Percentiles rank a stretch among this genome's conserved stretches.
Evolutionary conservation across 345 rosid genomes (phyloP).

Genomic region (Combretum micranthum): DNA sequence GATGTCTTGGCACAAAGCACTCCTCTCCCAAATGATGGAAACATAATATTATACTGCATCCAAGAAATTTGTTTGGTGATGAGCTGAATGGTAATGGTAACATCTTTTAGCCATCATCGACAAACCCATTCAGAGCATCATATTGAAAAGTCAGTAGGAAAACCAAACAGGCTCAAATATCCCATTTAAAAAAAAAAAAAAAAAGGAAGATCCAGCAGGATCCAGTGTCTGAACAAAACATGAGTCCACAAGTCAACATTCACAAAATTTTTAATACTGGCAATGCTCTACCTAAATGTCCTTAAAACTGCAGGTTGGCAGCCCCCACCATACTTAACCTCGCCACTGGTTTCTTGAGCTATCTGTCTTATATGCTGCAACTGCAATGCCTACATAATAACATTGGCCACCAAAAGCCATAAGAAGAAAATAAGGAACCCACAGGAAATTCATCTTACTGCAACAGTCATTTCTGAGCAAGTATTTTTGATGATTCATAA

Average conservation of each 20-base stretch:
- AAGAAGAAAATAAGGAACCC: constrained; percentile 3
- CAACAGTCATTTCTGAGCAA: constrained; percentile 92
- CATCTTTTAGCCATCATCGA: constrained; percentile 96
- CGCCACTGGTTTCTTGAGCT: constrained; percentile 91
- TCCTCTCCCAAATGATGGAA: constrained; percentile 80
- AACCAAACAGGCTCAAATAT: too few species aligned
- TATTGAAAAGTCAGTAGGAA: constrained; percentile 2
- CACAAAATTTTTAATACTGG: background rate
- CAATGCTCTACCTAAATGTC: constrained; percentile 70
- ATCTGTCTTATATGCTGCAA: constrained; percentile 84
- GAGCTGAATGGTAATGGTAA: constrained; percentile 69
- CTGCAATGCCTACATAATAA: constrained; percentile 55
- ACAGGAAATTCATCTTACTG: constrained; percentile 41
- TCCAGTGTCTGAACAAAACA: too few species aligned
- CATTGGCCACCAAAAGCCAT: background rate
- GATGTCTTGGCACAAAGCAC: constrained; percentile 95
- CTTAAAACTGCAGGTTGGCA: constrained; percentile 93
- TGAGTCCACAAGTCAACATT: background rate
- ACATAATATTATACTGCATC: constrained; percentile 62
- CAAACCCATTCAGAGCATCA: constrained; percentile 90
- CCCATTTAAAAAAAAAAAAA: too few species aligned
- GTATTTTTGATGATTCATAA: constrained; percentile 85
- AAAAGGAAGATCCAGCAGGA: too few species aligned
- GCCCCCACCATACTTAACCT: constrained; percentile 86
- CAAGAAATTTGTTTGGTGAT: constrained; percentile 63